These are phyloP conservation scores for Leonotis leonurus DNA, from an alignment of 257 asterid genomes.

Conservation along the genomic window DNA sequence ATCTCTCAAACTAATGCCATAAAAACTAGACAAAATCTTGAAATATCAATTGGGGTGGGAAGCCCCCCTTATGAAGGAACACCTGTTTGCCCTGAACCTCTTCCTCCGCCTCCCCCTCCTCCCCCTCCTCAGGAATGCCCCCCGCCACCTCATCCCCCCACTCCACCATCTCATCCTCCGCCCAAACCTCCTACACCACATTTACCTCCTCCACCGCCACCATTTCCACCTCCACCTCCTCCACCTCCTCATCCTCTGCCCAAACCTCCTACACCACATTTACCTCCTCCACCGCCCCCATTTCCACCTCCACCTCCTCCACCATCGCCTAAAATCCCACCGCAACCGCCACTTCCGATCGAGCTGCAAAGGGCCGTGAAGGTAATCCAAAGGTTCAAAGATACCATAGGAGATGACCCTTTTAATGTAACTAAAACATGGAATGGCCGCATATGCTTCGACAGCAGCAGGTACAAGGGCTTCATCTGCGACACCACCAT, in stretches of 20 bases:
- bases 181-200: neutral
- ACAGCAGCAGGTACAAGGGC: conserved; percentile 35
- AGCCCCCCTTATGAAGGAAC: conserved; percentile 12
- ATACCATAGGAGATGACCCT: conserved; percentile 23
- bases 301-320: neutral
- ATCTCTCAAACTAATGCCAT: conserved; percentile 9
- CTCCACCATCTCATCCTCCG: neutral
- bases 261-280: neutral
- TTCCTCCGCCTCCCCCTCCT: neutral
- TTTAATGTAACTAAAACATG: conserved; percentile 20
- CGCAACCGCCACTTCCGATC: neutral
- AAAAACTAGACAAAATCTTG: conserved; percentile 19
- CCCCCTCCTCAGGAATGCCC: neutral
- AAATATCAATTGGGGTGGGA: conserved; percentile 22
- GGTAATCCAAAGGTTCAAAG: conserved; percentile 27
- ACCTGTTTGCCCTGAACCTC: conserved; percentile 15
- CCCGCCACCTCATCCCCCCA: neutral
- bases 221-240: neutral
- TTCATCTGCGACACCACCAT: conserved; percentile 35
- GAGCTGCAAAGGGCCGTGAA: conserved; percentile 17
- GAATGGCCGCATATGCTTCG: conserved; percentile 41
- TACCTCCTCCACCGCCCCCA: neutral
- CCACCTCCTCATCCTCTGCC: conserved; percentile 1
- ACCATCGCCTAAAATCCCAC: neutral
- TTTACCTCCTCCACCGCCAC: neutral